Evolutionary conservation across 768 basidiomycete genomes (phyloP).

Genomic region (Lactarius evosmus): DNA sequence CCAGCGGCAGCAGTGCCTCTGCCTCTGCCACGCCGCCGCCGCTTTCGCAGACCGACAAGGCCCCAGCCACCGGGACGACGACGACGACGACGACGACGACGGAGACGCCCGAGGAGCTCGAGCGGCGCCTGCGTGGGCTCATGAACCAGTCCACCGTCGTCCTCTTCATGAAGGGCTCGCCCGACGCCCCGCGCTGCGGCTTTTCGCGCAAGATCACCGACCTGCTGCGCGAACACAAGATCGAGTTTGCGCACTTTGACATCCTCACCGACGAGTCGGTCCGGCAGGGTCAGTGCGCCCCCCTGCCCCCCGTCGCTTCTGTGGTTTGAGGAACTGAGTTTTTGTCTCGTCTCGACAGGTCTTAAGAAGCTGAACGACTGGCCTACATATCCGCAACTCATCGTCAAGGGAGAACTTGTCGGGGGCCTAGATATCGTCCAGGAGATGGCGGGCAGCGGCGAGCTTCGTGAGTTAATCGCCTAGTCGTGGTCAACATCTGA

Average conservation of each 20-base stretch:
- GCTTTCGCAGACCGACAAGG: constrained; percentile 48
- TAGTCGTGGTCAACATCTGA: no score
- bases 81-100: constrained; percentile 52
- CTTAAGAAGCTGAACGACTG: constrained; percentile 59
- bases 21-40: constrained; percentile 37
- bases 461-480: constrained; percentile 52
- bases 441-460: constrained; percentile 82
- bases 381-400: constrained; percentile 64
- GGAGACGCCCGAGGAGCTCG: constrained; percentile 67
- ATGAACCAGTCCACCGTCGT: constrained; percentile 70
- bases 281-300: neutral
- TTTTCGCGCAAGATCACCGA: constrained; percentile 58
- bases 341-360: constrained; percentile 32
- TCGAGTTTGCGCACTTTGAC: constrained; percentile 43
- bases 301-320: neutral
- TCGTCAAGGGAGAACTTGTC: constrained; percentile 88
- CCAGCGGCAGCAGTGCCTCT: neutral
- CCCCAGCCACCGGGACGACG: constrained; percentile 14
- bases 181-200: constrained; percentile 58
- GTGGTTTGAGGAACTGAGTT: no score
- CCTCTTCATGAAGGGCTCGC: constrained; percentile 65
- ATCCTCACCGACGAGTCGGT: neutral
- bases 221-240: constrained; percentile 45
- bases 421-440: constrained; percentile 90
- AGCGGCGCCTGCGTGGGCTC: constrained; percentile 56